Percentiles rank a stretch among this genome's conserved stretches.
phyloP scores from a whole-genome alignment of 1,284 basidiomycete genomes.

The Wallemia mellicola region DNA sequence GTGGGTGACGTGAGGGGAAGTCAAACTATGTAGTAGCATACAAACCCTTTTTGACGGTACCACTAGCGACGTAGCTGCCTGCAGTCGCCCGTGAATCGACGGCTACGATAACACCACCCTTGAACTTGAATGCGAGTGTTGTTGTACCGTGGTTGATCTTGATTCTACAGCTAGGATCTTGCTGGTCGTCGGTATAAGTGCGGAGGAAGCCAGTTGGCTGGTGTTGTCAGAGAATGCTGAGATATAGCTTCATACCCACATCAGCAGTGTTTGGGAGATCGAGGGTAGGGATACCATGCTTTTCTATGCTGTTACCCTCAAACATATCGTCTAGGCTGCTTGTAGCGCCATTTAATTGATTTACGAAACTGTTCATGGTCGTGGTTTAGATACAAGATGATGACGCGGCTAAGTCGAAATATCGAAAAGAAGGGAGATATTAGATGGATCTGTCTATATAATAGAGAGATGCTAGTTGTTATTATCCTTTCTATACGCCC shows the following conservation, averaged over 20 bases:
- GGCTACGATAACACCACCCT: constrained; percentile 88
- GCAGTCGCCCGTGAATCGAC: constrained; percentile 95
- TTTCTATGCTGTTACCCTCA: background rate
- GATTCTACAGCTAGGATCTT: constrained; percentile 68
- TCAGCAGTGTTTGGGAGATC: constrained; percentile 3
- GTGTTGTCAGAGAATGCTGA: too few relatives aligned
- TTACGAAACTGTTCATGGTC: background rate
- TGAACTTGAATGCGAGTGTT: constrained; percentile 84
- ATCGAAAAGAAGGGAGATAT: too few relatives aligned
- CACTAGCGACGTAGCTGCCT: constrained; percentile 80
- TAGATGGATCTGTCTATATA: too few relatives aligned
- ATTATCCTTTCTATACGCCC: too few relatives aligned
- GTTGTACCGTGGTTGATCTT: constrained; percentile 98
- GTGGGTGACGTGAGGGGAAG: constrained; percentile 10
- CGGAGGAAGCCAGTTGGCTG: constrained; percentile 70
- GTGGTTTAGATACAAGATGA: background rate
- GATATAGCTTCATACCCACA: constrained; percentile 2
- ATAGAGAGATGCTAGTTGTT: too few relatives aligned
- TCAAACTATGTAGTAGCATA: background rate
- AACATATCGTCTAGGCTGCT: background rate
- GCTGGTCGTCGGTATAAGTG: constrained; percentile 66
- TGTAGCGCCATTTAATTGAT: background rate
- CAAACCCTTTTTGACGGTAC: constrained; percentile 58
- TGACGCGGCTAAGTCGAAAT: background rate
- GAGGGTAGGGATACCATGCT: constrained; percentile 1